Evolutionary conservation across 169 alveolate species (phyloP).

Genomic region (Eimeria brunetti): DNA sequence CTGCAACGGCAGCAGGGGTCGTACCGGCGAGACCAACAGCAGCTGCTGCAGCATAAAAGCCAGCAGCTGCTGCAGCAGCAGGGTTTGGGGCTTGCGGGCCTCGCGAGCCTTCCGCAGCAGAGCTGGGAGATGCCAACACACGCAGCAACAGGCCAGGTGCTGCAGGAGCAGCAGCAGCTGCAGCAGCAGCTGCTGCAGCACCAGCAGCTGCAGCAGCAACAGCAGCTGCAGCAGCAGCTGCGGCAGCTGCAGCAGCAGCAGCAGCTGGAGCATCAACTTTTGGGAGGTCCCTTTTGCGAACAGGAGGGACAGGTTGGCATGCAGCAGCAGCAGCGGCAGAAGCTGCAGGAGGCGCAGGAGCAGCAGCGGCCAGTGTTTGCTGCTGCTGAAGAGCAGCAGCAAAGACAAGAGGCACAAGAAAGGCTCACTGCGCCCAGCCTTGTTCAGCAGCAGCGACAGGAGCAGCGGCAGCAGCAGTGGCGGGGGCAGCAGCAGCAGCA

Average conservation of each 20-base stretch:
- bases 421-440: background rate
- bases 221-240: slow-evolving; percentile 4
- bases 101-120: background rate
- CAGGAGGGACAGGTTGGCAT: background rate
- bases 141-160: background rate
- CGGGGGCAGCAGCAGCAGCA: background rate
- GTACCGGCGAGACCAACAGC: background rate
- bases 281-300: background rate
- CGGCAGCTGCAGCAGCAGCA: slow-evolving; percentile 24
- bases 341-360: background rate
- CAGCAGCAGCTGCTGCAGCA: background rate
- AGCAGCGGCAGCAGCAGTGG: background rate
- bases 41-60: background rate
- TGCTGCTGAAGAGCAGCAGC: background rate
- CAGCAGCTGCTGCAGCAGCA: background rate
- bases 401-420: background rate
- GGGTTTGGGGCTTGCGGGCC: background rate
- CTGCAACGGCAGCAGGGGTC: background rate
- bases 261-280: background rate
- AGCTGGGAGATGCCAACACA: background rate
- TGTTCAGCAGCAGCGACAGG: background rate
- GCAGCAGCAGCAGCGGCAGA: background rate
- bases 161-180: background rate
- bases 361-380: background rate
- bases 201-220: background rate